Conservation (phyloP, 169 alveolate genomes). For the Plasmodium relictum region DNA sequence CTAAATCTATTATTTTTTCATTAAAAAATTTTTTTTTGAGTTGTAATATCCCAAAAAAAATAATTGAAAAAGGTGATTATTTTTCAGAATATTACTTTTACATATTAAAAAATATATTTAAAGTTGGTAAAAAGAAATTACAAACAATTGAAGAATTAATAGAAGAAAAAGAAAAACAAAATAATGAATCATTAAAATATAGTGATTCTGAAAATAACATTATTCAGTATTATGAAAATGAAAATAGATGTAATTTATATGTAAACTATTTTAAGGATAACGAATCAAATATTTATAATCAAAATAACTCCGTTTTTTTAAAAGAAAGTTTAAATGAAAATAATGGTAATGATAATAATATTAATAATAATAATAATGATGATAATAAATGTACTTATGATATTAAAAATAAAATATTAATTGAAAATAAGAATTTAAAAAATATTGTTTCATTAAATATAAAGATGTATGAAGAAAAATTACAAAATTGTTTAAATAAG, state of each 20-base stretch:
- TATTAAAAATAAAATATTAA: neutral
- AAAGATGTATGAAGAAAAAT: constrained; percentile 19
- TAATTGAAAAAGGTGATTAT: constrained; percentile 1
- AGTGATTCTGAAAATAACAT: neutral
- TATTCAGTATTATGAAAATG: neutral
- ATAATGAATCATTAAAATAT: neutral
- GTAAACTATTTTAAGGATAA: neutral
- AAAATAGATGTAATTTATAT: neutral
- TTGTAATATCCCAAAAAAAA: constrained; percentile 4
- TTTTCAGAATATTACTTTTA: constrained; percentile 29
- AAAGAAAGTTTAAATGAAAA: neutral
- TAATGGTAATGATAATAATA: constrained; percentile 2
- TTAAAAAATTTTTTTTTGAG: constrained; percentile 17
- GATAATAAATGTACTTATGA: neutral
- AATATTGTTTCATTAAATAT: constrained; percentile 13
- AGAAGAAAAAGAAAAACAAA: neutral
- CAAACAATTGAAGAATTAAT: constrained; percentile 6
- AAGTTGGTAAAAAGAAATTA: constrained; percentile 36
- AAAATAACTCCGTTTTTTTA: neutral
- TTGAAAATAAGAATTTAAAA: constrained; percentile 1
- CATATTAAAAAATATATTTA: constrained; percentile 30
- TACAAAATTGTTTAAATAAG: constrained; percentile 11
- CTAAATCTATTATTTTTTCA: constrained; percentile 19
- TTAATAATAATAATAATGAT: neutral
- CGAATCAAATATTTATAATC: neutral